Conservation (phyloP, 371 early-diverging fungal species). For the Fennellomyces sp. region DNA sequence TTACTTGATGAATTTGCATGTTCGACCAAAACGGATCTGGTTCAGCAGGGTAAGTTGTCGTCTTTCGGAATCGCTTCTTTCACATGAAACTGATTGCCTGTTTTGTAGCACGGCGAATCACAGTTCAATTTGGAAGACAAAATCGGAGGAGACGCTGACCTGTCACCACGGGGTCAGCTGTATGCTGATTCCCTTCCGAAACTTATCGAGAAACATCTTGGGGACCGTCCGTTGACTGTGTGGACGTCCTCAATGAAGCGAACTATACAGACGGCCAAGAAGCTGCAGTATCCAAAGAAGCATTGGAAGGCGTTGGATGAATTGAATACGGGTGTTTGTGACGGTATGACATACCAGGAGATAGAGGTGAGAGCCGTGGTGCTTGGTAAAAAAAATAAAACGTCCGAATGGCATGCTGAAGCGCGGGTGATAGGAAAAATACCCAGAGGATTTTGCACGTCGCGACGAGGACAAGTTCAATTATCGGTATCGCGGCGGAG, state of each 20-base stretch:
- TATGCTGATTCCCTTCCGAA: constrained; percentile 86
- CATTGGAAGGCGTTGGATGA: constrained; percentile 98
- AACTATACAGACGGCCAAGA: constrained; percentile 85
- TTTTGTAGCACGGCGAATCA: constrained; percentile 80
- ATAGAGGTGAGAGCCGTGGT: constrained; percentile 67
- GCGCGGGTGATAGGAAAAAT: constrained; percentile 53
- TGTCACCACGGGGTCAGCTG: constrained; percentile 83
- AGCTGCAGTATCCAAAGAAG: constrained; percentile 84
- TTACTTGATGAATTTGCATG: constrained; percentile 98
- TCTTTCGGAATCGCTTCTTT: too few relatives aligned
- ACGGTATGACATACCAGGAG: constrained; percentile 98
- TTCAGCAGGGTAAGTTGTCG: constrained; percentile 78
- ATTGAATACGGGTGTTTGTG: constrained; percentile 96
- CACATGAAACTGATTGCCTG: too few relatives aligned
- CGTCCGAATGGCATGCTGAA: background rate
- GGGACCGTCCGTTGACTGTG: constrained; percentile 75
- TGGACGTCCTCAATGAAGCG: constrained; percentile 96
- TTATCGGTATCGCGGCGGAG: constrained; percentile 93
- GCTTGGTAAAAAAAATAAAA: background rate
- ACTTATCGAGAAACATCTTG: constrained; percentile 71
- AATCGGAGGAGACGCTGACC: constrained; percentile 94
- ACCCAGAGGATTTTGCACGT: constrained; percentile 87
- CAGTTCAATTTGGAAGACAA: constrained; percentile 83
- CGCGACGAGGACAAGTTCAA: constrained; percentile 96
- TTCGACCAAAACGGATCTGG: constrained; percentile 87